Conservation (phyloP, 306 rosid genomes). For the Myrica gale region DNA sequence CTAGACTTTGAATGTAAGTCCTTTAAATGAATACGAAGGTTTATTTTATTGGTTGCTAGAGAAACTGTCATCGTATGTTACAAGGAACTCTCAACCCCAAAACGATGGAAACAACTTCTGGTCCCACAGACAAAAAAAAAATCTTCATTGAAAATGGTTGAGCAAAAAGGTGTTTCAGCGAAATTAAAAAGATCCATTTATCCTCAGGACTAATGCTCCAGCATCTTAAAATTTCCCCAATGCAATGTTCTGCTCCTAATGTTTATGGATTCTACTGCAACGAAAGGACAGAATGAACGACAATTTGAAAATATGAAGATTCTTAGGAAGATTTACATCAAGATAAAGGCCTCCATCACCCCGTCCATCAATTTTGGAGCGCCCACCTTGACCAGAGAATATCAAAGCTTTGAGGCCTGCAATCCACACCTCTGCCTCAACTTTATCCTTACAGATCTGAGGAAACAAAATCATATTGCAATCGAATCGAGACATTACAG, state of each 20-base stretch:
- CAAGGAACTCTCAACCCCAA: not conserved
- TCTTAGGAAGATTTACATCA: constrained; percentile 59
- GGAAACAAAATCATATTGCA: constrained; percentile 18
- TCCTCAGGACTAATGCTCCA: constrained; percentile 16
- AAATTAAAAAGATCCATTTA: not conserved
- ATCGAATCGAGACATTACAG: constrained; percentile 15
- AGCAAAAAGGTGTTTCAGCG: not conserved
- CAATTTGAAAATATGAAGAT: constrained; percentile 15
- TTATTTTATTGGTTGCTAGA: not conserved
- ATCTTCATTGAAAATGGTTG: not conserved
- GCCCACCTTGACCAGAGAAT: constrained; percentile 89
- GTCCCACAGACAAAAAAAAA: not conserved
- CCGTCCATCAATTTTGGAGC: constrained; percentile 98
- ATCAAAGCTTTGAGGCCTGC: constrained; percentile 78
- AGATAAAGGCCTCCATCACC: constrained; percentile 85
- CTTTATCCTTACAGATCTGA: constrained; percentile 97
- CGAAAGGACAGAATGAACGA: constrained; percentile 15
- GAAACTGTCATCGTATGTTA: not conserved
- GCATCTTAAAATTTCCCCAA: constrained; percentile 14
- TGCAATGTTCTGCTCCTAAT: not conserved
- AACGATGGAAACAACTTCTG: not conserved
- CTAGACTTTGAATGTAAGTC: not conserved
- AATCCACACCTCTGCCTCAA: constrained; percentile 96
- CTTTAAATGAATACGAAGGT: not conserved
- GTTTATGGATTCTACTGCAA: constrained; percentile 12